Evolutionary conservation across 176 grass and related monocot species (phyloP).

Genomic region (Bolboschoenus planiculmis): DNA sequence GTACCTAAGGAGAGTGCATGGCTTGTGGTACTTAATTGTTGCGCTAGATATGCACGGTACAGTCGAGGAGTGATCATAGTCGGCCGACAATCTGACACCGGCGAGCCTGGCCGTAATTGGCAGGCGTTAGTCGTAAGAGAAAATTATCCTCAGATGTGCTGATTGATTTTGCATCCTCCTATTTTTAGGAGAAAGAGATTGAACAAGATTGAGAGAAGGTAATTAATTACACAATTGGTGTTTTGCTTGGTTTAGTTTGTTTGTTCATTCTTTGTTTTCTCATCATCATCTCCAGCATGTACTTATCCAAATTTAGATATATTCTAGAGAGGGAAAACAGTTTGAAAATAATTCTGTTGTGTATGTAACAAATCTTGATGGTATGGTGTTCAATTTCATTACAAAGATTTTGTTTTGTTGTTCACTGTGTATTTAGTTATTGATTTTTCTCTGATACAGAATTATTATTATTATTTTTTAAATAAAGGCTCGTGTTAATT

Average conservation of each 20-base stretch:
- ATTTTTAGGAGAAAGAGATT: background rate
- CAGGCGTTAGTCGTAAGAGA: background rate
- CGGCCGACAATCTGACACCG: background rate
- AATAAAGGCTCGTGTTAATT: too few relatives aligned
- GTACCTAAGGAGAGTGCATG: slow-evolving; percentile 24
- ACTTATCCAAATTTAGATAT: slow-evolving; percentile 25
- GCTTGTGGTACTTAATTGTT: slow-evolving; percentile 11
- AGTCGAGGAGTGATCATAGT: slow-evolving; percentile 17
- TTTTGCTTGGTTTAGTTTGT: background rate
- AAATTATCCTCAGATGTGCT: background rate
- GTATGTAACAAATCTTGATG: background rate
- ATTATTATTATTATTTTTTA: too few relatives aligned
- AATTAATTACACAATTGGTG: background rate
- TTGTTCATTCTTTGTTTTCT: background rate
- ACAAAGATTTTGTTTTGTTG: background rate
- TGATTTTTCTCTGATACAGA: background rate
- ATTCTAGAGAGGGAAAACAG: background rate
- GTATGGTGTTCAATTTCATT: background rate
- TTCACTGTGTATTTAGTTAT: background rate
- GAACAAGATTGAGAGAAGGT: background rate
- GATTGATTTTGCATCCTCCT: slow-evolving; percentile 9
- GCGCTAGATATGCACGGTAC: slow-evolving; percentile 12
- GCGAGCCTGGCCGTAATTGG: background rate
- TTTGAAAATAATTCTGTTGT: background rate
- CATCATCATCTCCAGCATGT: slow-evolving; percentile 5